These are phyloP conservation scores for Globisporangium viniferum DNA, from an alignment of 352 stramenopile genomes.

Conservation along the genomic window DNA sequence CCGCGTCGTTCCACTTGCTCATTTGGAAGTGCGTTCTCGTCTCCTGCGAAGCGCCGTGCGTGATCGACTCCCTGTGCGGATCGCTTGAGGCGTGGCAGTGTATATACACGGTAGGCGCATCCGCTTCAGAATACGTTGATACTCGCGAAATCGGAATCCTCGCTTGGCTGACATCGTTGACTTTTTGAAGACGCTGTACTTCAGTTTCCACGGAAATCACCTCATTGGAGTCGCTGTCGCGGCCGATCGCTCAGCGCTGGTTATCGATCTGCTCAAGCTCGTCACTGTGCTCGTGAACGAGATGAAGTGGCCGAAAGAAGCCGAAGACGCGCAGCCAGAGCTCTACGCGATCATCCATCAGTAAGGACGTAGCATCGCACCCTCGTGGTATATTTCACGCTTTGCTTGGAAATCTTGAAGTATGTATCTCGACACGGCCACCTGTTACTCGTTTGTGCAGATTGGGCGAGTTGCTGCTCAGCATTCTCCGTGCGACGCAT, in stretches of 20 bases:
- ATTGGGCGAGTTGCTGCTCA: constrained; percentile 43
- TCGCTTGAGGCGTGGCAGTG: constrained; percentile 40
- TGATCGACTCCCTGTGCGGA: constrained; percentile 24
- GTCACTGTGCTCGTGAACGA: constrained; percentile 55
- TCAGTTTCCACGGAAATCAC: constrained; percentile 22
- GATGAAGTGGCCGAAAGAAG: constrained; percentile 41
- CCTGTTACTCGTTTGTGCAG: constrained; percentile 13
- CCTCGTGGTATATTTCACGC: neutral
- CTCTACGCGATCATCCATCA: constrained; percentile 26
- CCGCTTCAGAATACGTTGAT: neutral
- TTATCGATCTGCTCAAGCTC: constrained; percentile 58
- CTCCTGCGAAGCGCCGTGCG: constrained; percentile 35
- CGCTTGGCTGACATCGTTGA: neutral
- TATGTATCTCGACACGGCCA: neutral
- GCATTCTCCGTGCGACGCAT: constrained; percentile 33
- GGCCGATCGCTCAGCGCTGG: constrained; percentile 25
- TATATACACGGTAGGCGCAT: constrained; percentile 31
- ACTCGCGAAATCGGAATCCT: neutral
- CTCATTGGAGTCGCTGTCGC: constrained; percentile 17
- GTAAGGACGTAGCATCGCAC: constrained; percentile 13
- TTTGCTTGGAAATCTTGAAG: neutral
- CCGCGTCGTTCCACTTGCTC: constrained; percentile 43
- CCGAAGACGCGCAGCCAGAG: constrained; percentile 22
- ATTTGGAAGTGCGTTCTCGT: constrained; percentile 63
- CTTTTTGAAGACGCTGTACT: constrained; percentile 41